These are phyloP conservation scores for Calocera cornea DNA, from an alignment of 768 basidiomycete genomes.

Conservation along the genomic window DNA sequence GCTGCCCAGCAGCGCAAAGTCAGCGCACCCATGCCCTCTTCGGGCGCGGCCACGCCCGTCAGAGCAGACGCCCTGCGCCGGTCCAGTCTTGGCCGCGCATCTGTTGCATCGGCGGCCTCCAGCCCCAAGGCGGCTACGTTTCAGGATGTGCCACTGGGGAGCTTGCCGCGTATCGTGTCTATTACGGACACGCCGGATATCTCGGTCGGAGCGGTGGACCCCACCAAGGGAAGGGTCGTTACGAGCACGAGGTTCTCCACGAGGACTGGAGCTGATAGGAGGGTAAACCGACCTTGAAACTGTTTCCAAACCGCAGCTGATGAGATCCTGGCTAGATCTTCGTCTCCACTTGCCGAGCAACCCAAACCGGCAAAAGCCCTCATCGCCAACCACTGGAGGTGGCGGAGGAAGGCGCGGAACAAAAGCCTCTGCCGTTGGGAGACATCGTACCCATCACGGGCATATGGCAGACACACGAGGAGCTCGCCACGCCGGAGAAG, in stretches of 20 bases:
- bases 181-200: constrained; percentile 79
- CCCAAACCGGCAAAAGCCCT: constrained; percentile 21
- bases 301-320: neutral
- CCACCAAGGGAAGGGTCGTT: constrained; percentile 66
- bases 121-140: constrained; percentile 21
- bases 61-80: constrained; percentile 15
- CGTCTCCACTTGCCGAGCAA: constrained; percentile 68
- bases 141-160: constrained; percentile 56
- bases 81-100: constrained; percentile 26
- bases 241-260: constrained; percentile 82
- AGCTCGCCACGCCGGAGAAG: constrained; percentile 77
- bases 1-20: neutral
- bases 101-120: constrained; percentile 17
- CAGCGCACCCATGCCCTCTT: constrained; percentile 8
- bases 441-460: constrained; percentile 49
- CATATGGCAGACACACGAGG: constrained; percentile 47
- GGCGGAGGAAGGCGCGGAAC: constrained; percentile 5
- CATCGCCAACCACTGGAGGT: constrained; percentile 29
- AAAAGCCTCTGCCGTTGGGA: constrained; percentile 21
- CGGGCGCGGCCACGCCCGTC: constrained; percentile 13
- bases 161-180: constrained; percentile 70
- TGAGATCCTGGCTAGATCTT: constrained; percentile 41
- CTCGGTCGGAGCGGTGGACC: constrained; percentile 79
- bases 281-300: constrained; percentile 37
- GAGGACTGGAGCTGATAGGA: constrained; percentile 63